These are phyloP conservation scores for Parmelia sp. DNA, from an alignment of 495 filamentous ascomycete genomes.

Conservation along the genomic window DNA sequence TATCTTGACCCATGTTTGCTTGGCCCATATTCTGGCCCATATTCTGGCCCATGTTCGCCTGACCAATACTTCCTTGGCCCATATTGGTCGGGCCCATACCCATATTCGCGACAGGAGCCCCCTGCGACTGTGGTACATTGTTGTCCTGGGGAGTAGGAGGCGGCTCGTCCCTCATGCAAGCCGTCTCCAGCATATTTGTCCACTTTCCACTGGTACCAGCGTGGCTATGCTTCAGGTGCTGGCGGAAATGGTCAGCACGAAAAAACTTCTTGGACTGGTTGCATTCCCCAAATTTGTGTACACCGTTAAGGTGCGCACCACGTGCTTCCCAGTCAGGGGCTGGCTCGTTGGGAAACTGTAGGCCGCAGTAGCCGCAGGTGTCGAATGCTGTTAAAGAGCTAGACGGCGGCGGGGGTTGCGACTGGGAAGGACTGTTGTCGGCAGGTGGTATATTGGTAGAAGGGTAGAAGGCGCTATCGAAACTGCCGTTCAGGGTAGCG, in stretches of 20 bases:
- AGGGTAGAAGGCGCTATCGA: conserved; percentile 78
- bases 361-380: conserved; percentile 91
- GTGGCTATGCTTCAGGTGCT: conserved; percentile 97
- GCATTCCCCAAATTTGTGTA: conserved; percentile 97
- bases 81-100: conserved; percentile 20
- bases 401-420: conserved; percentile 30
- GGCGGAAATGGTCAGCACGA: conserved; percentile 93
- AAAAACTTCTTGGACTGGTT: conserved; percentile 98
- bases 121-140: conserved; percentile 13
- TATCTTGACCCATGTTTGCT: conserved; percentile 19
- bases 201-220: conserved; percentile 95
- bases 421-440: conserved; percentile 38
- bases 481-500: conserved; percentile 66
- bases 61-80: conserved; percentile 10
- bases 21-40: conserved; percentile 11
- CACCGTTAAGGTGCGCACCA: conserved; percentile 75
- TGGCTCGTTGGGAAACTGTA: conserved; percentile 74
- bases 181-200: conserved; percentile 96
- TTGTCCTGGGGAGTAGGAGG: conserved; percentile 16
- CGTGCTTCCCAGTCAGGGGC: conserved; percentile 76
- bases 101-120: conserved; percentile 29
- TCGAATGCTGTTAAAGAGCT: conserved; percentile 56
- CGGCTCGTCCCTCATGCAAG: conserved; percentile 91
- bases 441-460: conserved; percentile 42
- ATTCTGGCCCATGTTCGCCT: conserved; percentile 16